These are phyloP conservation scores for Hibiscus syriacus DNA, from an alignment of 345 rosid species.

Conservation along the genomic window DNA sequence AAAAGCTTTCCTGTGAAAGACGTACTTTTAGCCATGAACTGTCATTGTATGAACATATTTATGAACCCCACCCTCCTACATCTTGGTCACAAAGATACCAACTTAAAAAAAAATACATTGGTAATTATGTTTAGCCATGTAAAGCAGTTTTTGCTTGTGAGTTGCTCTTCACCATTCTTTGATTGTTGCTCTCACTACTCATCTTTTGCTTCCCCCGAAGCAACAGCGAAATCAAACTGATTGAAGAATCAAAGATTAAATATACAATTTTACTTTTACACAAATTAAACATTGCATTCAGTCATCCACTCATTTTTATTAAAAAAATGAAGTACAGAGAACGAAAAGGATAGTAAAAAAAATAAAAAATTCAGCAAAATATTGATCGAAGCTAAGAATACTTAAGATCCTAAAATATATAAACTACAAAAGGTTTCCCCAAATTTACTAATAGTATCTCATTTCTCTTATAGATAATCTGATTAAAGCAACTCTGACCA, in stretches of 20 bases:
- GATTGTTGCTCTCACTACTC: neutral
- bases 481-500: neutral
- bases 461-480: neutral
- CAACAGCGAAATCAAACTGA: neutral
- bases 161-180: too few relatives aligned
- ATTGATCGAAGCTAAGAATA: neutral
- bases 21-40: neutral
- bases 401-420: neutral
- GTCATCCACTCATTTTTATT: neutral
- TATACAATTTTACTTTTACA: neutral
- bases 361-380: neutral
- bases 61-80: neutral
- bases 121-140: neutral
- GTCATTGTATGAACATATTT: neutral
- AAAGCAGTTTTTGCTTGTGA: too few relatives aligned
- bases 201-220: neutral
- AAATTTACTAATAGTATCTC: neutral
- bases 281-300: neutral
- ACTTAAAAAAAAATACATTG: neutral
- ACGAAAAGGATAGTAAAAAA: neutral
- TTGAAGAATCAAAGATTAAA: neutral
- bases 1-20: neutral
- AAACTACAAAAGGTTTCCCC: neutral
- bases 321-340: neutral
- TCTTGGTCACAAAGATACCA: neutral